These are phyloP conservation scores for Magnusiomyces clavatus DNA, from an alignment of 1,139 yeast genomes.

Conservation along the genomic window DNA sequence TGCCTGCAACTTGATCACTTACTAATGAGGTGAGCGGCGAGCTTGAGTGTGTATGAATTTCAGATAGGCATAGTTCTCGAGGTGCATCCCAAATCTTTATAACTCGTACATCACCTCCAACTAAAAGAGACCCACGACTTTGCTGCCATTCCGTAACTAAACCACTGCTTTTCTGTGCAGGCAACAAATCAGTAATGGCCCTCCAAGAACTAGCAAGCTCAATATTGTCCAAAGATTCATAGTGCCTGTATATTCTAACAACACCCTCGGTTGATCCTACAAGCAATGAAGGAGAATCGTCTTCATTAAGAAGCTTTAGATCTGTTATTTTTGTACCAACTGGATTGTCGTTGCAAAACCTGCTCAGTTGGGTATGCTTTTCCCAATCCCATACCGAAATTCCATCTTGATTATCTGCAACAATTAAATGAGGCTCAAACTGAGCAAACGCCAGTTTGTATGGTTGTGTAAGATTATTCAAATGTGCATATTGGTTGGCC, in stretches of 20 bases:
- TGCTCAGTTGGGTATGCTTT: conserved; percentile 45
- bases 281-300: conserved; percentile 74
- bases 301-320: conserved; percentile 80
- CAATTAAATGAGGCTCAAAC: conserved; percentile 76
- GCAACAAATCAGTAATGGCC: conserved; percentile 77
- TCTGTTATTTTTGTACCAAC: conserved; percentile 85
- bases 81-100: conserved; percentile 97
- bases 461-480: conserved; percentile 77
- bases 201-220: conserved; percentile 86
- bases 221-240: conserved; percentile 48
- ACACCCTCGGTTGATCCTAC: conserved; percentile 94
- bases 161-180: conserved; percentile 64
- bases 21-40: conserved; percentile 85
- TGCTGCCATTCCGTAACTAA: conserved; percentile 95
- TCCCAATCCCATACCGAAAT: conserved; percentile 90
- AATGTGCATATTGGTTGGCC: conserved; percentile 54
- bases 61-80: conserved; percentile 75
- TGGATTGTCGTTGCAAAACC: conserved; percentile 80
- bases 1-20: conserved; percentile 95
- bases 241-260: conserved; percentile 73
- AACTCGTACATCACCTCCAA: conserved; percentile 91
- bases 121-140: conserved; percentile 81
- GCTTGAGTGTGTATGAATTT: conserved; percentile 86
- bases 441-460: conserved; percentile 75
- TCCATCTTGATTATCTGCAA: conserved; percentile 79